phyloP scores from a whole-genome alignment of 2,329 filamentous ascomycete genomes.

The Aureobasidium musti region DNA sequence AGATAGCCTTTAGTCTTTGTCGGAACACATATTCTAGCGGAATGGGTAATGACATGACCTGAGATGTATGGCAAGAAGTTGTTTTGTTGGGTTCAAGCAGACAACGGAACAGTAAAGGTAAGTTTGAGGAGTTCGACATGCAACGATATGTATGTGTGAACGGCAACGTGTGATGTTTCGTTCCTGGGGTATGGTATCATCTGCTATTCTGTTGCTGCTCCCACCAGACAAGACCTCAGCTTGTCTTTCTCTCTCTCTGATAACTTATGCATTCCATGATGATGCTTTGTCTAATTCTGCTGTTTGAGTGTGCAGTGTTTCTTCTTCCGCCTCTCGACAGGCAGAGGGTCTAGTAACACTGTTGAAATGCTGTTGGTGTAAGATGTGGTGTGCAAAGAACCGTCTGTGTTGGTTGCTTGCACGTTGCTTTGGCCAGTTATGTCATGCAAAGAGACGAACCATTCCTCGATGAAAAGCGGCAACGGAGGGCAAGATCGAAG shows the following conservation, averaged over 20 bases:
- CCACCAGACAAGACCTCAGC: not conserved
- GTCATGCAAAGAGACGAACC: not conserved
- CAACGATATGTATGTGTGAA: too few relatives aligned
- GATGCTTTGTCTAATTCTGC: not conserved
- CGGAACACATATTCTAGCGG: too few relatives aligned
- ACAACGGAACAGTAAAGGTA: too few relatives aligned
- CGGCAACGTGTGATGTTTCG: not conserved
- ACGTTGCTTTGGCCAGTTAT: constrained; percentile 2
- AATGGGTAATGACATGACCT: too few relatives aligned
- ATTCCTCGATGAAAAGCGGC: not conserved
- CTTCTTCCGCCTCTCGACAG: not conserved
- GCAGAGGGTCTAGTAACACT: too few relatives aligned
- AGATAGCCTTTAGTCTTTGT: too few relatives aligned
- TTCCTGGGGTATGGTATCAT: not conserved
- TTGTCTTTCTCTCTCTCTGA: not conserved
- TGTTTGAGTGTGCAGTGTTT: not conserved
- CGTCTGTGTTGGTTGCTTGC: not conserved
- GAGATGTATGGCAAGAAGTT: too few relatives aligned
- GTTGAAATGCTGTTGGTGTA: not conserved
- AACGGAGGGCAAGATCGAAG: too few relatives aligned
- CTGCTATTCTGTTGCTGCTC: not conserved
- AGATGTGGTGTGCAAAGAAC: not conserved
- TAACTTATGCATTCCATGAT: not conserved
- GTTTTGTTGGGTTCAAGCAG: too few relatives aligned
- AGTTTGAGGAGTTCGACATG: too few relatives aligned